Percentiles rank a stretch among this genome's conserved stretches.
Conservation (phyloP, 2,329 filamentous ascomycete genomes). For the Pseudocercospora eumusae region DNA sequence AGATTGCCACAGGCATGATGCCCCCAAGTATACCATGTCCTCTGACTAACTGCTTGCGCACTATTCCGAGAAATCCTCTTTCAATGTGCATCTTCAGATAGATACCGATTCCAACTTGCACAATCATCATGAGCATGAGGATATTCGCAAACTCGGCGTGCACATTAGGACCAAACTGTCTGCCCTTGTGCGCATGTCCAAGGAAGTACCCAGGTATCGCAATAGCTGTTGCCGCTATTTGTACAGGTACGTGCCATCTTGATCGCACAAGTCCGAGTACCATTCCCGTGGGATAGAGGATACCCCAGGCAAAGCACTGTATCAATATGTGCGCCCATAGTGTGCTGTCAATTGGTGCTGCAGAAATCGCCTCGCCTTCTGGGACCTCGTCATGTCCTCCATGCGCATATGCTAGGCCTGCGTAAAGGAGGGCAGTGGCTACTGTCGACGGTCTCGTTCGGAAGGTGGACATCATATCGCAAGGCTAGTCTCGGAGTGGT, state of each 20-base stretch:
- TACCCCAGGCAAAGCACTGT: conserved; percentile 82
- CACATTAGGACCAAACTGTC: conserved; percentile 79
- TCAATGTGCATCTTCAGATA: conserved; percentile 91
- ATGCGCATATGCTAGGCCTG: conserved; percentile 44
- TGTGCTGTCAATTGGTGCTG: conserved; percentile 76
- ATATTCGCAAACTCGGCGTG: conserved; percentile 79
- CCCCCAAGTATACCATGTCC: conserved; percentile 83
- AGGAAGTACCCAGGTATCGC: conserved; percentile 85
- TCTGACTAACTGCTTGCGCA: conserved; percentile 68
- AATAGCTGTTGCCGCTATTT: conserved; percentile 71
- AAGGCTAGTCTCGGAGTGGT: conserved; percentile 5
- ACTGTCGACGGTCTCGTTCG: conserved; percentile 28
- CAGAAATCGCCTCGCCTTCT: conserved; percentile 68
- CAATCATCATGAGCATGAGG: conserved; percentile 75
- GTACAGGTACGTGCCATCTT: conserved; percentile 90
- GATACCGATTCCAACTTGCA: conserved; percentile 76
- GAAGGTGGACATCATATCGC: conserved; percentile 31
- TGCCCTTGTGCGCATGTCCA: conserved; percentile 85
- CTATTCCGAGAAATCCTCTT: conserved; percentile 75
- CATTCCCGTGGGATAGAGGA: conserved; percentile 94
- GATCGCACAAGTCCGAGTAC: conserved; percentile 87
- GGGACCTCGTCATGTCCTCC: conserved; percentile 62
- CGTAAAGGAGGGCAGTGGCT: conserved; percentile 19
- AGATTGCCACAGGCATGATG: conserved; percentile 78
- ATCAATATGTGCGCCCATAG: conserved; percentile 94